These are phyloP conservation scores for Lenzites betulinus DNA, from an alignment of 768 basidiomycete genomes.

Conservation along the genomic window DNA sequence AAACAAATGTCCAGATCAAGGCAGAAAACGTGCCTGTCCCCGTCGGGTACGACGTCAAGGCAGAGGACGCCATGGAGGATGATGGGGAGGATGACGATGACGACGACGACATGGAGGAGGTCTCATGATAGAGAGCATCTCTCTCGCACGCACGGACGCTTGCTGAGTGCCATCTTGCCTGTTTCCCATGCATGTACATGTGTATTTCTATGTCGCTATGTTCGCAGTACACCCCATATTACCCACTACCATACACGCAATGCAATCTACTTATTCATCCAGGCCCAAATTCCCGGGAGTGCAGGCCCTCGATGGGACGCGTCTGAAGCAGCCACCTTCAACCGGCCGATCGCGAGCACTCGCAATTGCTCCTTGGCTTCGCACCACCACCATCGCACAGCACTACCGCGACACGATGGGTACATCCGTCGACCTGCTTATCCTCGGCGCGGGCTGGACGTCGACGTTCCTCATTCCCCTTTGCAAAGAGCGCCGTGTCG, in stretches of 20 bases:
- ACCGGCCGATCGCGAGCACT: not conserved
- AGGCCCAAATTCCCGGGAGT: not conserved
- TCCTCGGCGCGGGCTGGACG: slow-evolving; percentile 71
- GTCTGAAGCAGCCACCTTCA: too few relatives aligned
- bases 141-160: slow-evolving; percentile 3
- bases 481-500: slow-evolving; percentile 42
- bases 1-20: slow-evolving; percentile 31
- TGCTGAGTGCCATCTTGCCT: not conserved
- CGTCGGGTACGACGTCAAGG: slow-evolving; percentile 23
- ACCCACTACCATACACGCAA: slow-evolving; percentile 5
- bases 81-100: slow-evolving; percentile 55
- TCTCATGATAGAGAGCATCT: slow-evolving; percentile 43
- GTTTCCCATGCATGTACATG: slow-evolving; percentile 1
- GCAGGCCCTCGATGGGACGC: not conserved
- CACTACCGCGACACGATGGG: slow-evolving; percentile 14
- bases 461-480: slow-evolving; percentile 60
- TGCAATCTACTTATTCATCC: not conserved
- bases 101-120: slow-evolving; percentile 73
- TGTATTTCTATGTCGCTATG: slow-evolving; percentile 17
- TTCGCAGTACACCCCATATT: slow-evolving; percentile 8
- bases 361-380: not conserved
- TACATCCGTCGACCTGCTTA: slow-evolving; percentile 49
- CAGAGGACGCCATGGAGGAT: slow-evolving; percentile 40
- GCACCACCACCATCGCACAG: not conserved
- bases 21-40: slow-evolving; percentile 33